Base-by-base conservation (phyloP, 768 basidiomycete genomes). In the Mycena crocata region DNA sequence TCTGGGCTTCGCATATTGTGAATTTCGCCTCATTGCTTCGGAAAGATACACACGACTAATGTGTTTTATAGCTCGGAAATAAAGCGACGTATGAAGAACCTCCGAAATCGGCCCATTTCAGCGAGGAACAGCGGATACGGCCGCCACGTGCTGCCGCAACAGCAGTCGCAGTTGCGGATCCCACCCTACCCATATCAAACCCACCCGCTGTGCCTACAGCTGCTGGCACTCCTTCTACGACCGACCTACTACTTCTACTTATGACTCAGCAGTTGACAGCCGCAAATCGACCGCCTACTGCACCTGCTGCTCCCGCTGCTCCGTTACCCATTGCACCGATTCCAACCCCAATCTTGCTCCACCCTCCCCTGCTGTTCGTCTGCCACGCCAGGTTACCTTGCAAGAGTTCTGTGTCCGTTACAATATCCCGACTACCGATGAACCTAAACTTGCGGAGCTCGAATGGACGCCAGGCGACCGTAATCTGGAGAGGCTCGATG, bases 1-100 rank as follows among this genome's bases (percentile, higher is more conserved):
- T 51, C 8, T 51, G 50, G 50, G 50, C 50, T 3, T 31, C 50
- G 50, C 50, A 35, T 35, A 51, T 35, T 21, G 50, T 51, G 50
- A 51, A 32, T 35, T 3, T 35, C 32, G 32, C 21, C 50, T 9
- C 21, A 5, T 35, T 10, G 12, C 3, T 35, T 35, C 15, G 40
- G 7, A 3, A 23, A 10, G 21, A 51, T n/a, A 51, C 17, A n/a
- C n/a, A n/a, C 9, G 17, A 24, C 32, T 51, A 9, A 51, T 51
- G 5, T 34, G 8, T 9, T 12, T 14, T 51, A n/a, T 23, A 35
- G 50, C 32, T 51, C 2, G 31, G 35, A 24, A 32, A n/a, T 3
- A 51, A 51, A 32, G 50, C 50, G n/a, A 34, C 50, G 6, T n/a
- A 34, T 3, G n/a, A 32, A 5, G 32, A 32, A 12, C n/a, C 15